Base-by-base conservation (phyloP, 345 rosid genomes). In the Firmiana major region DNA sequence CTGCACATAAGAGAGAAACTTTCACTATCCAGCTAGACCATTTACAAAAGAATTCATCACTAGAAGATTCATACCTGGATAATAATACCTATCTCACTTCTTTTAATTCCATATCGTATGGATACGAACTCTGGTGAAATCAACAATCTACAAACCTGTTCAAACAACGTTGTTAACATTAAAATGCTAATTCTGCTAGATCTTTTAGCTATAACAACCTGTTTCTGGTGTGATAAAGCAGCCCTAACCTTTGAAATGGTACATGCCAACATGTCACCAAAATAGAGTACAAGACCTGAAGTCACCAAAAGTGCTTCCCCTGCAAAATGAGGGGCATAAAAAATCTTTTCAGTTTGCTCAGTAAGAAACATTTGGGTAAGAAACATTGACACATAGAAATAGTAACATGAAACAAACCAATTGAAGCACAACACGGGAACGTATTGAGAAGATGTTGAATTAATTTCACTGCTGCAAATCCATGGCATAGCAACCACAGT, bases 261-360 rank as follows among this genome's bases (percentile, higher is more conserved):
- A 78, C 88, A 85, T 6, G 94, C 93, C 87, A 92, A 73, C 88
- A 93, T 86, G 85, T 96, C 99, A 36, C 97, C 97, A 71, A 86
- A 89, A 86, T 92, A 92, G 79, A 93, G 93, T 75, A 96, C 94
- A 82, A 96, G 97, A 73, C 98, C 97, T 31, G 84, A 81, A 69
- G 93, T 96, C 70, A 91, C 87, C 72, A 96, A 77, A 87, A 92
- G 97, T 8, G 90, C 86, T 88, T 96, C 99, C 77, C 98, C 99
- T 96, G 77, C 38, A 83, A 72, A 80, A 77, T 51, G 17, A 65
- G 24, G 73, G 63, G 4, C 46, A 38, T 55, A 55, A 31, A 34
- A n/a, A 16, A 57, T 28, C 17, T n/a, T 55, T 72, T 54, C 65
- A 13, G 36, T 55, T n/a, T 9, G 28, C 31, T 58, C 42, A 4